Conservation (phyloP, 306 rosid species). For the Cercis canadensis region DNA sequence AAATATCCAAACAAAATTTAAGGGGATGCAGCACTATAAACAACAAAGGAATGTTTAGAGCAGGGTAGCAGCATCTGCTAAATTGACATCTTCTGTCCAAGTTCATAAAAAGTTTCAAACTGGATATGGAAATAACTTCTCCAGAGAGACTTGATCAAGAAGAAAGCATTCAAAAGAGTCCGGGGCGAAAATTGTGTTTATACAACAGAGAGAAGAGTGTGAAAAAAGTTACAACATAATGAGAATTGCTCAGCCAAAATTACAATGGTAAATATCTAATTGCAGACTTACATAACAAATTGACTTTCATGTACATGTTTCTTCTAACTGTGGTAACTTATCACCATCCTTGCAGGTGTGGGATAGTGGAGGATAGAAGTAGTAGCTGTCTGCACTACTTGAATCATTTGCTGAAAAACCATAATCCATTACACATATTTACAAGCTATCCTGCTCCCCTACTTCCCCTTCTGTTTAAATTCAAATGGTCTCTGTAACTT, state of each 20-base stretch:
- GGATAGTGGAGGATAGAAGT: conserved; percentile 43
- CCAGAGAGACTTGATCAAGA: conserved; percentile 30
- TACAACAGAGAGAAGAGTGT: conserved; percentile 45
- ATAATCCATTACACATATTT: conserved; percentile 56
- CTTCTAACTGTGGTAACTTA: conserved; percentile 40
- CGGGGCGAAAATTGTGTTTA: conserved; percentile 48
- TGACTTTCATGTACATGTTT: conserved; percentile 64
- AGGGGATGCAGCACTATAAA: too few relatives aligned
- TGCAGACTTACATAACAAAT: conserved; percentile 47
- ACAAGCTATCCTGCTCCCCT: conserved; percentile 65
- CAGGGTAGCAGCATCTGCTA: too few relatives aligned
- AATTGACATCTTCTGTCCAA: too few relatives aligned
- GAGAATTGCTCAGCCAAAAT: conserved; percentile 50
- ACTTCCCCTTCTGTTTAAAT: conserved; percentile 43
- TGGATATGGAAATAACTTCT: not conserved
- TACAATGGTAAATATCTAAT: conserved; percentile 45
- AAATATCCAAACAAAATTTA: too few relatives aligned
- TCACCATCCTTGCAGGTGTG: conserved; percentile 49
- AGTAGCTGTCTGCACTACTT: conserved; percentile 42
- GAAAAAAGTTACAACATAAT: conserved; percentile 42
- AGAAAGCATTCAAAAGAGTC: conserved; percentile 19
- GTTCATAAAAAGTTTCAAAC: conserved; percentile 12
- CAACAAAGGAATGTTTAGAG: too few relatives aligned
- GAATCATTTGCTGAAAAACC: conserved; percentile 45
- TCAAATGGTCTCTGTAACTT: conserved; percentile 39